phyloP scores from a whole-genome alignment of 768 basidiomycete genomes.

The Boletus sp. region DNA sequence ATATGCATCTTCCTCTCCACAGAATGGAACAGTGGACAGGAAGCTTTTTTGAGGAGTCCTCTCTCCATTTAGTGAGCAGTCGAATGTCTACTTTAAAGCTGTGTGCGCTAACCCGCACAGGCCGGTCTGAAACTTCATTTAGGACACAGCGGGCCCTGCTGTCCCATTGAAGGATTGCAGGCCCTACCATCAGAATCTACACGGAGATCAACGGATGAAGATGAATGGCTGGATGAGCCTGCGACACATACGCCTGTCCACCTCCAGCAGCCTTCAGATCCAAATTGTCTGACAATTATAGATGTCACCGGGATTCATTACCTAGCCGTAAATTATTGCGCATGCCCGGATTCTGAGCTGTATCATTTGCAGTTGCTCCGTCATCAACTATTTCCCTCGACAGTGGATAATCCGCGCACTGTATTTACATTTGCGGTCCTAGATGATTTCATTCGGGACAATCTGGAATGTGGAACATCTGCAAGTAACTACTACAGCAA shows the following conservation, averaged over 20 bases:
- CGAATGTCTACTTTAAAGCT: background rate
- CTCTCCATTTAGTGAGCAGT: background rate
- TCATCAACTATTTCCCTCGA: background rate
- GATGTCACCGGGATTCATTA: no score
- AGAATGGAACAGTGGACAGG: background rate
- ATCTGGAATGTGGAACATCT: constrained; percentile 16
- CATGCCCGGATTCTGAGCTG: background rate
- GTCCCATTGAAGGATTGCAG: no score
- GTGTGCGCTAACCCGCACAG: background rate
- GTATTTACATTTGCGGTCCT: constrained; percentile 18
- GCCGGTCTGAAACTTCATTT: background rate
- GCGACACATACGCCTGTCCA: no score
- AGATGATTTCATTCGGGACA: constrained; percentile 17
- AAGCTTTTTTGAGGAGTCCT: background rate
- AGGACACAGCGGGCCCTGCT: background rate
- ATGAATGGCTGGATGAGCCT: no score
- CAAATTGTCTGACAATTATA: no score
- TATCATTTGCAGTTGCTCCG: background rate
- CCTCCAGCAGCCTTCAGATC: no score
- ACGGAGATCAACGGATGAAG: no score
- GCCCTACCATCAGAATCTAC: no score
- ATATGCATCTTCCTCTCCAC: background rate
- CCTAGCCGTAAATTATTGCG: background rate
- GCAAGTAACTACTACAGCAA: constrained; percentile 4
- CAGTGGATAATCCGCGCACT: background rate